Evolutionary conservation across 345 rosid genomes (phyloP), one percentile per base, ranked within the genome.

Genomic region (Eucalyptus shirleyi): DNA sequence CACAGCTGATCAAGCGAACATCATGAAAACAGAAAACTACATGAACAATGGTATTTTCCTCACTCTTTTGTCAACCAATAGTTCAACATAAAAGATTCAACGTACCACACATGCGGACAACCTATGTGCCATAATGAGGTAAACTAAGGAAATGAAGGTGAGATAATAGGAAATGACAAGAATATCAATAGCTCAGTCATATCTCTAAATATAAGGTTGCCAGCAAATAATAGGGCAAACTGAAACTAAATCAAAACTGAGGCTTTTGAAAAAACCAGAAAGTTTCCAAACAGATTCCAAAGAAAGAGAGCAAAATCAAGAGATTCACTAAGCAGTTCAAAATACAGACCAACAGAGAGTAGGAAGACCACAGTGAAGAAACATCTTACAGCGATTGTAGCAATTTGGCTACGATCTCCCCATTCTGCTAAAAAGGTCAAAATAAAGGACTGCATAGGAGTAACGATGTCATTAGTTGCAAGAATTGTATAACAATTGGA

Each of bases 381-480:
- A 47, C 55, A 56, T 87, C 99, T 96, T 95, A 98, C 99, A 90
- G 99, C 99, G 89, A 98, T 98, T 91, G 99, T 98, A 77, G 99
- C 99, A 55, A 98, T 98, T 94, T 98, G 99, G 93, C 99, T 98
- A 86, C 99, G 98, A 89, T 98, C 99, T 3, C 99, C 99, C 99
- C 99, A 98, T 93, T 98, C 99, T 5, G 99, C 99, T 86, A 98
- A 92, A 91, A 98, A 98, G 44, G 99, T 97, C 91, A 98, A 89
- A 89, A 98, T 93, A 92, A 98, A 98, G 82, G 99, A 96, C 99
- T 97, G 96, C 94, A 93, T 12, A 69, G 34, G 32, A 89, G 65
- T 17, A 32, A 87, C 32, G 1, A 21, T 12, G 47, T 21, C 15
- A 24, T 77, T 77, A 77, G 47, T 77, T 12, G 47, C 85, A 23